Percentiles rank a stretch among this genome's conserved stretches.
phyloP scores from a whole-genome alignment of 2,329 filamentous ascomycete species.

The Aspergillus floridensis region DNA sequence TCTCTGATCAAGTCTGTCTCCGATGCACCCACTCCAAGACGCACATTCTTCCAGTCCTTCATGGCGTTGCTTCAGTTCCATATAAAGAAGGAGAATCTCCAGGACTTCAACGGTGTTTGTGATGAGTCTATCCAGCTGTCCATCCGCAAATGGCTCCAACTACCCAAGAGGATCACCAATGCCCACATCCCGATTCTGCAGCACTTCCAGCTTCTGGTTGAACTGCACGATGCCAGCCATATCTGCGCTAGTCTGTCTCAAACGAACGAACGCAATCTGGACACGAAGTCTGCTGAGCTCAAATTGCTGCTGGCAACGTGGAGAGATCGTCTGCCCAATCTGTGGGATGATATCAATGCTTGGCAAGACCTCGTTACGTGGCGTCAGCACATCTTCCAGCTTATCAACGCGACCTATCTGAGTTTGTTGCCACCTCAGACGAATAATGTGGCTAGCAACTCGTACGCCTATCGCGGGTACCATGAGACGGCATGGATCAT shows the following conservation, averaged over 20 bases:
- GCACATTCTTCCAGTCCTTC: conserved; percentile 97
- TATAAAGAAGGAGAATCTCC: conserved; percentile 74
- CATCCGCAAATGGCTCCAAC: conserved; percentile 97
- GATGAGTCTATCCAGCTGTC: conserved; percentile 97
- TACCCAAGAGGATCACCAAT: conserved; percentile 90
- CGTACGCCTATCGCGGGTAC: conserved; percentile 93
- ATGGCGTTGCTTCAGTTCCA: conserved; percentile 95
- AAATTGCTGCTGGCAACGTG: conserved; percentile 92
- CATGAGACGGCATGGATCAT: conserved; percentile 99
- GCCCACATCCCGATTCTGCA: conserved; percentile 93
- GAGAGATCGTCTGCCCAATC: conserved; percentile 92
- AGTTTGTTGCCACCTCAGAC: conserved; percentile 75
- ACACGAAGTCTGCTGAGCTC: conserved; percentile 90
- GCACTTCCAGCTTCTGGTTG: conserved; percentile 96
- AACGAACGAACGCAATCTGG: conserved; percentile 81
- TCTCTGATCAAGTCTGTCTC: conserved; percentile 94
- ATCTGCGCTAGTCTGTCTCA: conserved; percentile 88
- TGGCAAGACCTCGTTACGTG: conserved; percentile 99
- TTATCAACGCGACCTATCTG: conserved; percentile 94
- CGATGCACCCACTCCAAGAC: conserved; percentile 89
- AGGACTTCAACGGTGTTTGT: conserved; percentile 84
- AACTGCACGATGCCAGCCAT: conserved; percentile 94
- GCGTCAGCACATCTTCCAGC: conserved; percentile 96
- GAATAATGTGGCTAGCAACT: conserved; percentile 81
- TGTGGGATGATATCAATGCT: conserved; percentile 98